Evolutionary conservation across 306 rosid genomes (phyloP), one percentile per base, ranked within the genome.

Genomic region (Prunus kanzakura): DNA sequence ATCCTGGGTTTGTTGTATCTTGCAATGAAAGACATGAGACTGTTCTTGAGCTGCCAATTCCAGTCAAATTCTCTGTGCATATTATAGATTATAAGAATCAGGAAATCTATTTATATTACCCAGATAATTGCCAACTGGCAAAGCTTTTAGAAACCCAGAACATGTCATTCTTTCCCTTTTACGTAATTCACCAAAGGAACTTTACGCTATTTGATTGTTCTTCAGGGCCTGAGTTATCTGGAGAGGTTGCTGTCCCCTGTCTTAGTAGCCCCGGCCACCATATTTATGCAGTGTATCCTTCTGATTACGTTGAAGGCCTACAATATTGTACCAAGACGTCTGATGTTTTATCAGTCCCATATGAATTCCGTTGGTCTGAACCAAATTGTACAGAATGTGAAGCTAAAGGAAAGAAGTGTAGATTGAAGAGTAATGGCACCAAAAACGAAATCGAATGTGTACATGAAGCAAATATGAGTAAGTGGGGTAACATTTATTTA

Each of bases 351-450:
- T 50, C 70, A 11, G 25, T 68, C 60, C 79, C 76, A 11, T 1
- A 8, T 29, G 0, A 20, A n/a, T 73, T 88, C 76, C 61, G 0
- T 7, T 84, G 86, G 88, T 60, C 64, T 4, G 25, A 10, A 10
- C 88, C 93, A 23, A 45, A 38, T 6, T 86, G 90, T 20, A 30
- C 25, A 70, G 14, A 30, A 7, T 82, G 93, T 20, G 79, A 85
- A 71, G 77, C 73, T 50, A 38, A 62, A 43, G 80, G 86, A 23
- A 70, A 15, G 4, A 56, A 0, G 10, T 86, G 89, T 71, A 38
- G 73, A 9, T 70, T 79, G 79, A 84, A 82, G 71, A 76, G 68
- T 8, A 22, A 14, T 11, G 18, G 20, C 54, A 7, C 63, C 62
- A 32, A 15, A 2, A 8, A 2, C 27, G 64, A 67, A 77, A 68